Conservation (phyloP, 192 early-diverging fungal species). For the Coemansia biformis region DNA sequence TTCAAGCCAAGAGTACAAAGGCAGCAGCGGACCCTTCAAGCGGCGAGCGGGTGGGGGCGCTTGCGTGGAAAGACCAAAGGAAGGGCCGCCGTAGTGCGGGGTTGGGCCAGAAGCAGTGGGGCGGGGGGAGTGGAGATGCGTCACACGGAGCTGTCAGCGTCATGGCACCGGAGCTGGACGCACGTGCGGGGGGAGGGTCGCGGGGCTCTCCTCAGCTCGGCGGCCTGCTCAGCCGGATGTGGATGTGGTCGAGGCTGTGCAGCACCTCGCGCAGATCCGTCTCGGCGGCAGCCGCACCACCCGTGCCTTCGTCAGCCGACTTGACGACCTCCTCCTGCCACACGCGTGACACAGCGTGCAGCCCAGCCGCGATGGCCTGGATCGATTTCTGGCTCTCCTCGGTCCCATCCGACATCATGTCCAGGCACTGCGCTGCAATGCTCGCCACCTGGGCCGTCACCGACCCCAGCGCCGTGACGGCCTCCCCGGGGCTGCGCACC, state of each 20-base stretch:
- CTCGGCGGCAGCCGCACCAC: slow-evolving; percentile 6
- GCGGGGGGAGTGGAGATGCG: no score
- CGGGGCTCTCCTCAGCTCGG: no score
- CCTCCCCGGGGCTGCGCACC: slow-evolving; percentile 15
- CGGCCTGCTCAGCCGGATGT: slow-evolving; percentile 3
- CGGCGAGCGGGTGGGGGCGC: no score
- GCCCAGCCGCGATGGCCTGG: not conserved
- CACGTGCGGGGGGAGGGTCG: no score
- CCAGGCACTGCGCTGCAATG: slow-evolving; percentile 42
- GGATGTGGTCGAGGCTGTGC: slow-evolving; percentile 19
- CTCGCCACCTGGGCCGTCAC: slow-evolving; percentile 30
- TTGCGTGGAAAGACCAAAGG: no score
- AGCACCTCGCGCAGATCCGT: slow-evolving; percentile 17
- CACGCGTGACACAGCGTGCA: slow-evolving; percentile 20
- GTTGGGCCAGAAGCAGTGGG: no score
- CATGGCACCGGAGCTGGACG: no score
- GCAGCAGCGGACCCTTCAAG: no score
- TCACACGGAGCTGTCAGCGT: no score
- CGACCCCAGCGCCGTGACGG: slow-evolving; percentile 17
- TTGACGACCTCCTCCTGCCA: slow-evolving; percentile 43
- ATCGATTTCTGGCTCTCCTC: not conserved
- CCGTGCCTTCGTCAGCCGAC: slow-evolving; percentile 1
- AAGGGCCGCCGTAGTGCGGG: no score
- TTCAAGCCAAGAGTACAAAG: no score
- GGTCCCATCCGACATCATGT: slow-evolving; percentile 8